Conservation (phyloP, 805 yeast species). For the Candida sithepensis region DNA sequence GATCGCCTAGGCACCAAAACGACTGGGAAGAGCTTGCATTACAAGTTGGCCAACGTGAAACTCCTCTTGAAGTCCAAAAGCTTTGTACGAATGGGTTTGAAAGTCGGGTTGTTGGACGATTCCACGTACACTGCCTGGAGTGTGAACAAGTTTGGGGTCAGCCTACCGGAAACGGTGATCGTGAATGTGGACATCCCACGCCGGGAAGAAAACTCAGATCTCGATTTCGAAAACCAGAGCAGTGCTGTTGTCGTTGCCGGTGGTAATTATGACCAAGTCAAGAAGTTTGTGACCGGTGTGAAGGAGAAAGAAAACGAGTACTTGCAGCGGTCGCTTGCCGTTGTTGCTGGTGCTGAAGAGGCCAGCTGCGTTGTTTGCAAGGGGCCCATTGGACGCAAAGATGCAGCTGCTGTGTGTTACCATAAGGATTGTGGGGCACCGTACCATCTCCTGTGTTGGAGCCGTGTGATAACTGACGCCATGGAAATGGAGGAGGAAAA, state of each 20-base stretch:
- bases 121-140: constrained; percentile 33
- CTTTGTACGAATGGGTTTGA: constrained; percentile 44
- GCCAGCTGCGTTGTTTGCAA: constrained; percentile 15
- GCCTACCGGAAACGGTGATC: constrained; percentile 19
- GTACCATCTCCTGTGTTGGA: constrained; percentile 36
- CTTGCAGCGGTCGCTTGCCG: constrained; percentile 15
- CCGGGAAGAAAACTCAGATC: too few relatives aligned
- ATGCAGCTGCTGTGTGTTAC: constrained; percentile 22
- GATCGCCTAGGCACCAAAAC: constrained; percentile 37
- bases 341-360: constrained; percentile 1
- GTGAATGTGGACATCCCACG: constrained; percentile 15
- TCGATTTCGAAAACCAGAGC: too few relatives aligned
- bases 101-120: constrained; percentile 42
- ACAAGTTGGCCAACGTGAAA: constrained; percentile 45
- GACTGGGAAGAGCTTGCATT: constrained; percentile 40
- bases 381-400: constrained; percentile 12
- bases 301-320: constrained; percentile 11
- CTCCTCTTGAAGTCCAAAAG: constrained; percentile 39
- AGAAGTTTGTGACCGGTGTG: constrained; percentile 14
- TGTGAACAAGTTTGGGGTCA: constrained; percentile 29
- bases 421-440: constrained; percentile 24
- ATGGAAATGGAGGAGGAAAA: constrained; percentile 5
- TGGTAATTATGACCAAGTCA: constrained; percentile 31
- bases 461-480: constrained; percentile 14
- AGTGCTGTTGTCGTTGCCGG: constrained; percentile 16